Base-by-base conservation (phyloP, 2,329 filamentous ascomycete genomes). In the Diplodia intermedia region DNA sequence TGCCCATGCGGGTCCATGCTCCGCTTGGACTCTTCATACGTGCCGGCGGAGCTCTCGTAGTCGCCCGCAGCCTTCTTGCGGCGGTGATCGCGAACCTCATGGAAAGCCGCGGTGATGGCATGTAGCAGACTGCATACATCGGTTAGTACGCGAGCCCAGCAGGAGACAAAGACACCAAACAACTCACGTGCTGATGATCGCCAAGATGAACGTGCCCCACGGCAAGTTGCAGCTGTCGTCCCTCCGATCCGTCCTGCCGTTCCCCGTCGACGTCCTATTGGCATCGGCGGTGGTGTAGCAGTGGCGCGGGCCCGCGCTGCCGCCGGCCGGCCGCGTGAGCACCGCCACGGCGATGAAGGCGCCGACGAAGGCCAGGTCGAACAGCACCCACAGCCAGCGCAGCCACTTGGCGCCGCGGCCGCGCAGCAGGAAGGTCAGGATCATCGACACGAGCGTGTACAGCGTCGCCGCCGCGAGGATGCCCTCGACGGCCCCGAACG, bases 171-270 rank as follows among this genome's bases (percentile, higher is more conserved):
- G 12, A 8, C 9, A n/a, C 36, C 54, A 18, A 33, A 11, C 18
- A 31, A 80, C 80, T 78, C 75, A 82, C 80, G 80, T 82, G 78
- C 78, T 81, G 66, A 82, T 71, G 54, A 83, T 82, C 8, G 81
- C 80, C 68, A 82, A 66, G 11, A 81, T 76, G 69, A 83, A 83
- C 0, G 79, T 81, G 0, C 79, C 81, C 73, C 79, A 82, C 1
- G 80, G 79, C 40, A 83, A 67, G 52, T 79, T 77, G 70, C 81
- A 83, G 66, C 76, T 69, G 55, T 72, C 68, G 61, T 78, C 68
- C 56, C 52, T 69, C 7, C 53, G 60, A n/a, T 67, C 71, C 69
- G 70, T 71, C 7, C 69, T 75, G 33, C 69, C 47, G 3, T 71
- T 31, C 29, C 53, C 18, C 68, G 68, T 26, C 67, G 61, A 26